Evolutionary conservation across 108 stramenopile species (phyloP).

Genomic region (Conticribra weissflogii): DNA sequence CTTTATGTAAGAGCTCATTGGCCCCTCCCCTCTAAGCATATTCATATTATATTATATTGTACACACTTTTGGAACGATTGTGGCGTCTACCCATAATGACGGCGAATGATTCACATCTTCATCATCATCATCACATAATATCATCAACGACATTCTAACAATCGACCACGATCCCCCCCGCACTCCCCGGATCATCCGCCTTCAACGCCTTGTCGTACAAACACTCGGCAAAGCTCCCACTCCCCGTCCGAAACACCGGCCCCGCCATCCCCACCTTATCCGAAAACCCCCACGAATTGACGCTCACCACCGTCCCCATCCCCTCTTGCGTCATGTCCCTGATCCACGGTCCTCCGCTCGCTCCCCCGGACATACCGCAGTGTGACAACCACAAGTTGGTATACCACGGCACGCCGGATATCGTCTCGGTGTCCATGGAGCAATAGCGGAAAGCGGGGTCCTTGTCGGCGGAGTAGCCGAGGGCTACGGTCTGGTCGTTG

Average conservation of each 20-base stretch:
- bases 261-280: conserved; percentile 31
- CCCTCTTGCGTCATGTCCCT: conserved; percentile 12
- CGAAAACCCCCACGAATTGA: conserved; percentile 38
- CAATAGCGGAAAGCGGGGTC: conserved; percentile 31
- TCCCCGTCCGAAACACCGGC: conserved; percentile 21
- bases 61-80: too few species aligned
- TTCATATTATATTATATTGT: too few species aligned
- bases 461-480: conserved; percentile 33
- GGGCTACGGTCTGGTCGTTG: conserved; percentile 11
- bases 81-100: too few species aligned
- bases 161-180: conserved; percentile 8
- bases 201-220: conserved; percentile 22
- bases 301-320: conserved; percentile 21
- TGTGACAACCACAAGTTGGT: conserved; percentile 24
- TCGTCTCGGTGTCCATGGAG: conserved; percentile 3
- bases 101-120: too few species aligned
- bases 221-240: conserved; percentile 34
- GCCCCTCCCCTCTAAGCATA: too few species aligned
- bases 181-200: conserved; percentile 23
- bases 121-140: too few species aligned
- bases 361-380: conserved; percentile 29
- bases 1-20: too few species aligned
- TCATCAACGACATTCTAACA: conserved; percentile 10
- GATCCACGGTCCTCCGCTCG: conserved; percentile 30
- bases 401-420: conserved; percentile 20